Conservation (phyloP, 1,284 basidiomycete genomes). For the Ustilago sp. region DNA sequence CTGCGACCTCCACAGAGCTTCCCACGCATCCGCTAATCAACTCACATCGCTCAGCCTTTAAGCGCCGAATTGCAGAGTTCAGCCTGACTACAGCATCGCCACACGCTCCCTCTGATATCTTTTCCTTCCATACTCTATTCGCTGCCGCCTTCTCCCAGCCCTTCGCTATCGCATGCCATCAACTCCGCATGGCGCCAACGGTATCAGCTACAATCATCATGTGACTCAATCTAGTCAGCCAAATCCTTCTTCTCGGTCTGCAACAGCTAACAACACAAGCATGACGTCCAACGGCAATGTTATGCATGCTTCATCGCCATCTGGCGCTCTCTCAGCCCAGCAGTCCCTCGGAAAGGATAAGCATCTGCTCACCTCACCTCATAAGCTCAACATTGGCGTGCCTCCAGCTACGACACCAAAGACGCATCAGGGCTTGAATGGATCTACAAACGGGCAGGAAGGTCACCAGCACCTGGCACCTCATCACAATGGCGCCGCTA, state of each 20-base stretch:
- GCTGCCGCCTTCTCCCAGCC: background rate
- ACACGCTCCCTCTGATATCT: background rate
- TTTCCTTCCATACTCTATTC: background rate
- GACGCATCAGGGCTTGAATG: constrained; percentile 8
- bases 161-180: constrained; percentile 34
- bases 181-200: constrained; percentile 31
- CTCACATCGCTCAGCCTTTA: background rate
- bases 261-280: constrained; percentile 8
- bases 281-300: constrained; percentile 33
- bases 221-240: constrained; percentile 28
- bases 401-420: constrained; percentile 45
- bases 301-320: constrained; percentile 14
- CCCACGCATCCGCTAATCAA: background rate
- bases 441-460: background rate
- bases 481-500: background rate
- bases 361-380: constrained; percentile 26
- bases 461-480: background rate
- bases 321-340: constrained; percentile 5
- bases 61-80: background rate
- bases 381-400: constrained; percentile 51
- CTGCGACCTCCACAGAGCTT: background rate
- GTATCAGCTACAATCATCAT: constrained; percentile 21
- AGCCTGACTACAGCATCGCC: background rate
- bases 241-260: constrained; percentile 5
- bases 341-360: constrained; percentile 18